Percentiles rank a stretch among this genome's conserved stretches.
Conservation (phyloP, 2,329 filamentous ascomycete species). For the Aspergillus sp. region DNA sequence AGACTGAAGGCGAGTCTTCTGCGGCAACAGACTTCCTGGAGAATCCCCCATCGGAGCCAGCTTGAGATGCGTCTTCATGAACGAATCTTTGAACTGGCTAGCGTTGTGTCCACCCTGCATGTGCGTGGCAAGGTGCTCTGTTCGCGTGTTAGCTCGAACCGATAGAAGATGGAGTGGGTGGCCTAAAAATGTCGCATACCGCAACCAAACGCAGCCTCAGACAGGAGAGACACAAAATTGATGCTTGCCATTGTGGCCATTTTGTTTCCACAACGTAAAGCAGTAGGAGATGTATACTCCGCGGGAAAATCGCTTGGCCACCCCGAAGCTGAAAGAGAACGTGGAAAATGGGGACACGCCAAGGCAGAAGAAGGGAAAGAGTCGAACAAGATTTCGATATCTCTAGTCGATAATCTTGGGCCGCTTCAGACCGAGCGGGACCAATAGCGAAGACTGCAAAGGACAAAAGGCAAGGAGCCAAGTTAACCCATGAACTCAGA, state of each 20-base stretch:
- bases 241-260: conserved; percentile 25
- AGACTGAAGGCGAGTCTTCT: conserved; percentile 14
- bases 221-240: conserved; percentile 25
- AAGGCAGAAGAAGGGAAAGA: background rate
- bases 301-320: background rate
- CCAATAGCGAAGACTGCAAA: background rate
- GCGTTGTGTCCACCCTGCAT: conserved; percentile 26
- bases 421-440: background rate
- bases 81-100: conserved; percentile 28
- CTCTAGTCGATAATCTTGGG: background rate
- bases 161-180: background rate
- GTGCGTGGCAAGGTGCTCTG: conserved; percentile 33
- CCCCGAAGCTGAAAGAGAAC: background rate
- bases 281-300: background rate
- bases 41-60: conserved; percentile 22
- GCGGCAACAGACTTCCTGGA: conserved; percentile 11
- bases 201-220: conserved; percentile 35
- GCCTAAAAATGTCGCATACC: conserved; percentile 21
- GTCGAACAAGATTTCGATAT: background rate
- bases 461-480: background rate
- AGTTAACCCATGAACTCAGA: background rate
- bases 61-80: conserved; percentile 24
- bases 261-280: background rate
- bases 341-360: background rate
- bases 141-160: conserved; percentile 11